Evolutionary conservation across 805 yeast species (phyloP), one percentile per base, ranked within the genome.

Genomic region (Myxozyma sirexii): DNA sequence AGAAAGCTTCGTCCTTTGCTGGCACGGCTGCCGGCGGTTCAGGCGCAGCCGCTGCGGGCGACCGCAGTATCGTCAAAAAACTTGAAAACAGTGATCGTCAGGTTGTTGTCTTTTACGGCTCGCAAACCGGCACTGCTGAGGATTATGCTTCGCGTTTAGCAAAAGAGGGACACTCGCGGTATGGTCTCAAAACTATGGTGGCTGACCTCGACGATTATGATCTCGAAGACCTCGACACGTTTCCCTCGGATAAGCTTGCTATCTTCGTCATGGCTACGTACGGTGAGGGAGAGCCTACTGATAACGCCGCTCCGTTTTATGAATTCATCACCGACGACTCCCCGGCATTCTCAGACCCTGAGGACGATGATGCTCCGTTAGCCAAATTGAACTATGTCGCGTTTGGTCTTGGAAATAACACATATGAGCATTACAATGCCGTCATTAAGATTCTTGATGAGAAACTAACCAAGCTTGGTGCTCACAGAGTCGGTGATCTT

Each of bases 211-310:
- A 92, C 44, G 93, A 89, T 70, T 91, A 85, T 70, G 97, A 93
- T 67, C 87, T 80, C 70, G 96, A 91, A 43, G 84, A 83, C 64
- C 78, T 94, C 56, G 84, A 84, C 69, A 82, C 82, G 51, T 74
- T 93, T 63, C 82, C 85, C 21, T 76, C 78, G 17, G 82, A 82
- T 60, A 77, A 82, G 56, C 76, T 82, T n/a, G 84, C 84, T 21
- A 84, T 90, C 63, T 86, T 93, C 70, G 80, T 93, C 71, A 79
- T 91, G 76, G 94, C 98, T 33, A 90, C 97, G 10, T 94, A 94
- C 69, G 99, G 99, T 68, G 99, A 93, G 76, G 99, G 99, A 71
- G 99, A 93, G 73, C 96, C 96, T 68, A 93, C 99, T 13, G 99
- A 93, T 73, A 89, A 90, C 68, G 94, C 97, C n/a, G 82, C 82